Evolutionary conservation across 495 filamentous ascomycete genomes (phyloP), one percentile per base, ranked within the genome.

Genomic region (Podospora pseudopauciseta): DNA sequence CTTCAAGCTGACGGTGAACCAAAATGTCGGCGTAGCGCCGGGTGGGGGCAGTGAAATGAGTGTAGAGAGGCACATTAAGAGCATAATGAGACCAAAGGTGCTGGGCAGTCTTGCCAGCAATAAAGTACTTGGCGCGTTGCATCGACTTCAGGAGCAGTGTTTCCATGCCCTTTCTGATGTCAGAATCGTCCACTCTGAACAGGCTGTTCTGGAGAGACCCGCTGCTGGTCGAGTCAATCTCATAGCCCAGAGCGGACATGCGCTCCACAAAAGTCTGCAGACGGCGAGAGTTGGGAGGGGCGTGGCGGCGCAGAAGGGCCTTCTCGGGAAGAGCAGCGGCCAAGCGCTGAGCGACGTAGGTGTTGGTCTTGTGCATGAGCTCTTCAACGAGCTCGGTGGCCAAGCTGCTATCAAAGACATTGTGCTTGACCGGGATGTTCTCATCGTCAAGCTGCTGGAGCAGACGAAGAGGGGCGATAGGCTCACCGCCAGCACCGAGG

Each of bases 361-460:
- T 83, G 76, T 99, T 97, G 59, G 92, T 91, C 79, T 93, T 96
- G 84, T 96, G 89, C 76, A 91, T 88, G 18, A 99, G 81, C 81
- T 99, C 95, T 78, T 99, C 96, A 55, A 97, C 92, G 55, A 98
- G 85, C 79, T 98, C 96, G 67, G 93, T 94, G 16, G 94, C 91
- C 16, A 89, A 85, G 26, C 91, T 92, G 23, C 91, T 92, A 75
- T 97, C 90, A 75, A 98, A 98, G 65, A 99, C 92, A 81, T 98
- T 99, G 73, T 92, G 87, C 80, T 95, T 93, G 27, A 97, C 92
- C 0, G 94, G 95, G 49, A 97, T 92, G 76, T 97, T 97, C 83
- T 99, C 95, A 71, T 99, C 95, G 73, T 99, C 96, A n/a, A 97
- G 87, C 77, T 95, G 91, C 75, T 97, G 91, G 54, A 98, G 81